phyloP scores from a whole-genome alignment of 225 moss, liverwort and hornwort species.

The Bryum argenteum region DNA sequence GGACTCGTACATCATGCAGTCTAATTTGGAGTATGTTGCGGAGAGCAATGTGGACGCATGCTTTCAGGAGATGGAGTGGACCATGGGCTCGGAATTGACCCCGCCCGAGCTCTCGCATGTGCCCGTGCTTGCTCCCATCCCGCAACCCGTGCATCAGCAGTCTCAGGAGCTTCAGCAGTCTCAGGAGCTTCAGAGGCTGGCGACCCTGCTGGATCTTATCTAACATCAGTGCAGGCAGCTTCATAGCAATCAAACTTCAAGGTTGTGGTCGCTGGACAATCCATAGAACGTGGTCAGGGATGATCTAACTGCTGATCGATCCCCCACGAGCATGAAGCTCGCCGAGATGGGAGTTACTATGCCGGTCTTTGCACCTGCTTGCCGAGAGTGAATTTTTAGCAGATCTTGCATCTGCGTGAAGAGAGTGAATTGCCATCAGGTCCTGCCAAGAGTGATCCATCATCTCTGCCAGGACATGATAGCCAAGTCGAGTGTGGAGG shows the following conservation, averaged over 20 bases:
- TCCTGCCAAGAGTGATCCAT: neutral
- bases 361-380: neutral
- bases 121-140: neutral
- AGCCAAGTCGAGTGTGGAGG: neutral
- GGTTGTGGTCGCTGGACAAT: neutral
- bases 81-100: neutral
- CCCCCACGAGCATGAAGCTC: neutral
- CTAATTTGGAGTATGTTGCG: neutral
- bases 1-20: slow-evolving; percentile 37
- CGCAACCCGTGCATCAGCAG: neutral
- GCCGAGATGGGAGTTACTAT: neutral
- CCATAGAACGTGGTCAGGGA: neutral
- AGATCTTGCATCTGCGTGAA: neutral
- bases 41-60: slow-evolving; percentile 16
- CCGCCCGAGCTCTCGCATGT: neutral
- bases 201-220: neutral
- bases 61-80: slow-evolving; percentile 11
- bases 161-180: too few relatives aligned
- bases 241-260: too few relatives aligned
- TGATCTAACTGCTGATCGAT: neutral
- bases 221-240: neutral
- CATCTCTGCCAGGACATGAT: neutral
- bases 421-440: neutral
- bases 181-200: neutral
- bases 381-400: neutral